These are phyloP conservation scores for Paracamarosporium sp. DNA, from an alignment of 2,329 filamentous ascomycete species.

Conservation along the genomic window DNA sequence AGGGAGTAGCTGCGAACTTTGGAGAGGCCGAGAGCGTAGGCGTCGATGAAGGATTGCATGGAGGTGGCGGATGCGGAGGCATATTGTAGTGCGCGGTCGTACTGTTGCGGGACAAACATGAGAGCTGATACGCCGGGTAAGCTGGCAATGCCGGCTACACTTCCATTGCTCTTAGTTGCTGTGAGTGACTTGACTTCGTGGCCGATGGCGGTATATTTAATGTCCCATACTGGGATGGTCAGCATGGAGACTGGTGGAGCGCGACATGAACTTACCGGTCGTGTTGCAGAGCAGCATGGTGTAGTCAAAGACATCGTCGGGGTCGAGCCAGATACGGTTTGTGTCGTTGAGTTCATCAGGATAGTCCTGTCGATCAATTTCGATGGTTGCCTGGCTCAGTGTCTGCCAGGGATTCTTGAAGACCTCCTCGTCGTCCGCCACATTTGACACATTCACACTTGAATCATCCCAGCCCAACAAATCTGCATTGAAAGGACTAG, in stretches of 20 bases:
- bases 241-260: background rate
- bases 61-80: background rate
- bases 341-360: background rate
- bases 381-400: background rate
- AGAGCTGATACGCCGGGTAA: background rate
- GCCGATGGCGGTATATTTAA: background rate
- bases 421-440: background rate
- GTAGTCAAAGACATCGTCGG: background rate
- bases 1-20: background rate
- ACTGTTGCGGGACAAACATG: background rate
- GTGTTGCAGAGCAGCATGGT: background rate
- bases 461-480: background rate
- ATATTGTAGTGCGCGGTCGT: background rate
- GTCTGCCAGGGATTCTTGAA: background rate
- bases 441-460: background rate
- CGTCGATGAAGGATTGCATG: background rate
- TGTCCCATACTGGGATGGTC: background rate
- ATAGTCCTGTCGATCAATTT: background rate
- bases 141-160: background rate
- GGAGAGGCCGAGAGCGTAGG: background rate
- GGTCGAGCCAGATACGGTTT: background rate
- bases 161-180: background rate
- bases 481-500: background rate
- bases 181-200: background rate
- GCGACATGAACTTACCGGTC: background rate